Evolutionary conservation across 225 moss, liverwort and hornwort genomes (phyloP).

Genomic region (Marchantia paleacea): DNA sequence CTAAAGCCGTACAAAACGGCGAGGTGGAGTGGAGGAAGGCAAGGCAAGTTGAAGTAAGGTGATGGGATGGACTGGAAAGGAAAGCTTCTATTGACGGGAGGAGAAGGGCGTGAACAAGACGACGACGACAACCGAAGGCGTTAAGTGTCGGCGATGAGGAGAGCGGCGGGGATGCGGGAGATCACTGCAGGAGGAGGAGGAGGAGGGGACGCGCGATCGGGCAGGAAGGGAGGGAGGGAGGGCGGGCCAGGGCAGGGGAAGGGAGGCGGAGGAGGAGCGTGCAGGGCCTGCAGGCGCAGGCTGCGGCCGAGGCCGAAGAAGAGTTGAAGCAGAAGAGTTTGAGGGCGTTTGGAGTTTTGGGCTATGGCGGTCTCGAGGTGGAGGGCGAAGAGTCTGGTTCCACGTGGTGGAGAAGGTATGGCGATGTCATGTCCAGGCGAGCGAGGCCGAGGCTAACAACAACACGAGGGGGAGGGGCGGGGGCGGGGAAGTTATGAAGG

Average conservation of each 20-base stretch:
- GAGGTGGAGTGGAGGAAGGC: not conserved
- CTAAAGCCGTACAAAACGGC: not conserved
- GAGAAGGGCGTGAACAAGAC: not conserved
- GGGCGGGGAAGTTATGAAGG: not conserved
- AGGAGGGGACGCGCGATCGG: not conserved
- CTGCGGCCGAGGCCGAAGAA: not conserved
- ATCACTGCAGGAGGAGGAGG: not conserved
- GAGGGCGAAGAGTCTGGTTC: not conserved
- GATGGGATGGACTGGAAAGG: not conserved
- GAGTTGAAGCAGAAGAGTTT: too few relatives aligned
- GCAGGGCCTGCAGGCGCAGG: too few relatives aligned
- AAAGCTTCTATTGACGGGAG: not conserved
- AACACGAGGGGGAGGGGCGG: not conserved
- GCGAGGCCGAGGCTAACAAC: too few relatives aligned
- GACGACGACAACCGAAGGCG: not conserved
- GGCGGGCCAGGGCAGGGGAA: too few relatives aligned
- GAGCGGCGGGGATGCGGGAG: not conserved
- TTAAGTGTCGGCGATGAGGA: not conserved
- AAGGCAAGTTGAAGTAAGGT: not conserved
- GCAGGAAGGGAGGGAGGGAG: not conserved
- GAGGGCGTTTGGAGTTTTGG: not conserved
- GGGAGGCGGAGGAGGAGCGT: not conserved
- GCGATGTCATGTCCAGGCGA: not conserved
- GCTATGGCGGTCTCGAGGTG: not conserved
- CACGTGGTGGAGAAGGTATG: conserved; percentile 4